These are phyloP conservation scores for Candida anglica DNA, from an alignment of 805 yeast species.

Conservation along the genomic window DNA sequence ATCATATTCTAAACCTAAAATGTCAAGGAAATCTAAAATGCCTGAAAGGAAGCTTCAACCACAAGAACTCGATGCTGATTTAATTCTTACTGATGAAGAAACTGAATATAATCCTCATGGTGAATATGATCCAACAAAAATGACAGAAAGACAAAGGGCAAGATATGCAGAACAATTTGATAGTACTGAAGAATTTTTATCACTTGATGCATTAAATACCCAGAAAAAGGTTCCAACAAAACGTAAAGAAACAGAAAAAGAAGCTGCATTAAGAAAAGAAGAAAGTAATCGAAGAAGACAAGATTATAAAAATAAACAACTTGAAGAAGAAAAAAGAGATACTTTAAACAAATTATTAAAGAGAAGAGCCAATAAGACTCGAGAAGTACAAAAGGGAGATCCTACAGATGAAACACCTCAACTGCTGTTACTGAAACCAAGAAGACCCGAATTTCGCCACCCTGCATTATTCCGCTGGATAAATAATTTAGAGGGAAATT, in stretches of 20 bases:
- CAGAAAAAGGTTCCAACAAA: constrained; percentile 32
- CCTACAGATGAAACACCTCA: constrained; percentile 16
- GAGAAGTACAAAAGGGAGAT: constrained; percentile 35
- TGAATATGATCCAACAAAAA: constrained; percentile 40
- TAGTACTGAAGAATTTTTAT: constrained; percentile 2
- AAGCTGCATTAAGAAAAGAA: constrained; percentile 72
- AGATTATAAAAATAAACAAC: constrained; percentile 73
- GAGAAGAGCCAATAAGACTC: constrained; percentile 74
- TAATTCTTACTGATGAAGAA: constrained; percentile 38
- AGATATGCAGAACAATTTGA: constrained; percentile 29
- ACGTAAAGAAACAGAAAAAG: constrained; percentile 75
- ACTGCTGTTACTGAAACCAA: constrained; percentile 21
- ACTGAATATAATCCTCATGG: constrained; percentile 39
- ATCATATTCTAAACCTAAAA: no score
- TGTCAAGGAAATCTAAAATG: no score
- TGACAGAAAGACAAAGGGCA: constrained; percentile 57
- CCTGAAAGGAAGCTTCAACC: constrained; percentile 14
- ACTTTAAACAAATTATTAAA: constrained; percentile 82
- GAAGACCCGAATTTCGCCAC: constrained; percentile 43
- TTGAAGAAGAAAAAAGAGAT: constrained; percentile 91
- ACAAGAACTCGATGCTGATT: constrained; percentile 31
- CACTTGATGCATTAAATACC: constrained; percentile 12
- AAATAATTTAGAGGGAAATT: constrained; percentile 18
- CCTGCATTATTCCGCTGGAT: constrained; percentile 43
- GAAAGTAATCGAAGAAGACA: constrained; percentile 87